Percentiles rank a stretch among this genome's conserved stretches.
phyloP scores from a whole-genome alignment of 805 yeast genomes.

The Clavispora fructus region DNA sequence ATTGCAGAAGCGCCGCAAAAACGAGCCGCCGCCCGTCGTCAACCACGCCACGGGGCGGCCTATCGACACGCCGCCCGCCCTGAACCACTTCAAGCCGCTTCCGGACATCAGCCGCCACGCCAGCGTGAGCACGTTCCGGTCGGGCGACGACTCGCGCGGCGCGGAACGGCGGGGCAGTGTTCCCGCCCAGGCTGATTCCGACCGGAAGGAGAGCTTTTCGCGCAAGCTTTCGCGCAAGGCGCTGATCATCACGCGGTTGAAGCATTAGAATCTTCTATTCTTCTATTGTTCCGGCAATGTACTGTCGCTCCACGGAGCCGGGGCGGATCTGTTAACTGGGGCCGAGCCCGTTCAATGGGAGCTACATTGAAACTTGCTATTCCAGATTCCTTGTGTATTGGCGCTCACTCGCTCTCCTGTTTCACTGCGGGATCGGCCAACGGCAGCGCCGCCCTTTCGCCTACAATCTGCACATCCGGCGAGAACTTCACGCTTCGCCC shows the following conservation, averaged over 20 bases:
- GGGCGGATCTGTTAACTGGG: no score
- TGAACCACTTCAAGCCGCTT: constrained; percentile 5
- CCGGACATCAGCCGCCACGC: constrained; percentile 4
- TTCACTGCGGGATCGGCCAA: not conserved
- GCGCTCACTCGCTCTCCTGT: not conserved
- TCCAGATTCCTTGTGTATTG: no score
- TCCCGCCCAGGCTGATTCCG: not conserved
- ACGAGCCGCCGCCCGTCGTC: constrained; percentile 3
- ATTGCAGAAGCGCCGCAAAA: constrained; percentile 21
- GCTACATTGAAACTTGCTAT: no score
- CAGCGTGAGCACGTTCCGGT: constrained; percentile 6
- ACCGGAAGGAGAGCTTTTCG: constrained; percentile 24
- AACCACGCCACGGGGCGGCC: constrained; percentile 10
- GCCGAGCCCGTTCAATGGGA: no score
- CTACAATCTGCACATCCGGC: constrained; percentile 44
- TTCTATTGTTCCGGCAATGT: no score
- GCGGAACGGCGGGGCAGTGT: not conserved
- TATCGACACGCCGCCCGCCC: constrained; percentile 3
- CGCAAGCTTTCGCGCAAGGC: constrained; percentile 32
- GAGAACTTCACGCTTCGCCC: constrained; percentile 56
- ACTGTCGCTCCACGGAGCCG: no score
- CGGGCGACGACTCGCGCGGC: not conserved
- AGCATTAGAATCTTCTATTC: no score
- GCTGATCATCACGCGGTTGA: constrained; percentile 19
- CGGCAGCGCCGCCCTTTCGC: constrained; percentile 7